Evolutionary conservation across 768 basidiomycete species (phyloP).

Genomic region (Boletus pseudopeckii): DNA sequence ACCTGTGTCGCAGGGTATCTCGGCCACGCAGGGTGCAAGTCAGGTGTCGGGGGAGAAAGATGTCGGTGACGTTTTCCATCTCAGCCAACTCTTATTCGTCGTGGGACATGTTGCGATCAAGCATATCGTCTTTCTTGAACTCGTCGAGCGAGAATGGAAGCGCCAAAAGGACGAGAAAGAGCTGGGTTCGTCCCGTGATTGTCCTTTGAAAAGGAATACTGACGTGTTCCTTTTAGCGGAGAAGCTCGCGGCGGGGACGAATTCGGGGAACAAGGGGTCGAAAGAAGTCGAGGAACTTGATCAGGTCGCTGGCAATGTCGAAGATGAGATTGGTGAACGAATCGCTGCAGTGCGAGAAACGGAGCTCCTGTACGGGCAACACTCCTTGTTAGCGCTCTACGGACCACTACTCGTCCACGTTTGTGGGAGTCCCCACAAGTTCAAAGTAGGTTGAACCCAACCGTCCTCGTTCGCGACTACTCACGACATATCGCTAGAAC

Average conservation of each 20-base stretch:
- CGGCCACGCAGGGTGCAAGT: constrained; percentile 2
- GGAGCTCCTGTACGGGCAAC: constrained; percentile 80
- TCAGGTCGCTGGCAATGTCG: constrained; percentile 94
- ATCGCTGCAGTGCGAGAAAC: constrained; percentile 81
- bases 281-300: constrained; percentile 87
- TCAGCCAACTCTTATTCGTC: constrained; percentile 91
- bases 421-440: constrained; percentile 85
- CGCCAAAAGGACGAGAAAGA: constrained; percentile 89
- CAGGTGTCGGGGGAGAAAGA: constrained; percentile 41
- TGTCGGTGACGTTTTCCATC: constrained; percentile 76
- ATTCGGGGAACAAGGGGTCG: constrained; percentile 36
- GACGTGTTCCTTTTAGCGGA: constrained; percentile 42
- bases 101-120: constrained; percentile 98
- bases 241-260: constrained; percentile 47
- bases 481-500: constrained; percentile 51
- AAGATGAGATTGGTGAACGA: constrained; percentile 96
- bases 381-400: constrained; percentile 79
- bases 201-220: background rate
- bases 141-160: constrained; percentile 96
- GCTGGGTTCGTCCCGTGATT: constrained; percentile 48
- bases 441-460: constrained; percentile 55
- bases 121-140: constrained; percentile 93
- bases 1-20: constrained; percentile 20
- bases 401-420: constrained; percentile 91
- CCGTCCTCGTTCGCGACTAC: background rate